Evolutionary conservation across 345 rosid genomes (phyloP), one percentile per base, ranked within the genome.

Genomic region (Sonneratia caseolaris): DNA sequence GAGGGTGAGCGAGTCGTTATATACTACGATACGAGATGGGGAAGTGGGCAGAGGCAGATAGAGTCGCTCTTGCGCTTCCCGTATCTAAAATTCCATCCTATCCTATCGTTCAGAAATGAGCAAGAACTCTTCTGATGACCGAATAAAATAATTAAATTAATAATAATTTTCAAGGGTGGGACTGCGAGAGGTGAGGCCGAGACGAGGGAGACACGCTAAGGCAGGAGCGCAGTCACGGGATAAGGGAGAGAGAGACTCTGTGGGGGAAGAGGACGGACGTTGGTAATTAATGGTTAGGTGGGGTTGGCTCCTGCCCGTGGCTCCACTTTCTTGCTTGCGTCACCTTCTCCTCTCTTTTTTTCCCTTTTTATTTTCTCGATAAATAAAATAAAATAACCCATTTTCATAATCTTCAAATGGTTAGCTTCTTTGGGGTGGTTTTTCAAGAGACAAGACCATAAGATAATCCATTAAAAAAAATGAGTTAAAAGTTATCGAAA

Each of bases 211-310:
- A 42, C n/a, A n/a, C n/a, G 45, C 0, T 0, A 42, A 1, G 2
- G 16, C 18, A 19, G 55, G 18, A 3, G 55, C 36, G 12, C 2
- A 3, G 38, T 62, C 66, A 62, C 66, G 38, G 66, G 66, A 62
- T 62, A 62, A 62, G 66, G 66, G 3, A 57, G 64, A n/a, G 64
- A n/a, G 36, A 22, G 36, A 21, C 18, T 1, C 18, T 13, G 38
- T 24, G 37, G 66, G 66, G 66, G 38, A 32, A 9, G 45, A 42
- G 45, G 10, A 4, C 3, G 66, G 66, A 35, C 36, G 27, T 14
- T 27, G 37, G 66, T 62, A 62, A 62, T 62, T 62, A 62, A 62
- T 62, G 66, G 66, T 62, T 27, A 62, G 66, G 66, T 62, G 32
- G 12, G 66, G 66, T 62, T 62, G 12, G 66, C 19, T 62, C 66